These are phyloP conservation scores for Fraxinus excelsior DNA, from an alignment of 257 asterid species.

Conservation along the genomic window DNA sequence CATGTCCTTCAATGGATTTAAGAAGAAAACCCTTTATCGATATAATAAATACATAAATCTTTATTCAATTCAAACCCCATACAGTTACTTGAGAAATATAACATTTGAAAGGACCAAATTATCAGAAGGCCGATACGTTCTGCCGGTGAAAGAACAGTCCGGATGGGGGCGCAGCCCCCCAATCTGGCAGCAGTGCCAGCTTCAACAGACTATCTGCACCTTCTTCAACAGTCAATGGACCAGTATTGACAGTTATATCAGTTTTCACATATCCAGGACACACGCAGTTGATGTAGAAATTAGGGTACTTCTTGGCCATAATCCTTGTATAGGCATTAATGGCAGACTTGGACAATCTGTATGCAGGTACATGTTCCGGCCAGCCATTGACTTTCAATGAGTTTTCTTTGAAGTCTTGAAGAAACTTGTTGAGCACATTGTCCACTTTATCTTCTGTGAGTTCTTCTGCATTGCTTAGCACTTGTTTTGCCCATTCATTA, in stretches of 20 bases:
- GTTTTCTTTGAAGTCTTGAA: constrained; percentile 18
- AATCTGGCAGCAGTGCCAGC: constrained; percentile 22
- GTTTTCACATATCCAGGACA: constrained; percentile 28
- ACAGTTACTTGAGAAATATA: background rate
- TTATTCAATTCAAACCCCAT: background rate
- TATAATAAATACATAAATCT: background rate
- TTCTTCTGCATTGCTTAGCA: constrained; percentile 7
- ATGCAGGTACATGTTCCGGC: constrained; percentile 8
- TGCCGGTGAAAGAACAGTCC: constrained; percentile 2
- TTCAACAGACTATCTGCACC: constrained; percentile 19
- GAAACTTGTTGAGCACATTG: constrained; percentile 17
- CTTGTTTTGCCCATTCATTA: constrained; percentile 20
- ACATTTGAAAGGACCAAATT: background rate
- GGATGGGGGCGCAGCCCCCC: constrained; percentile 18
- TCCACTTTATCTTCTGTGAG: constrained; percentile 30
- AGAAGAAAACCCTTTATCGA: background rate
- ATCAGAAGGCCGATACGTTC: background rate
- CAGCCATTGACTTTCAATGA: constrained; percentile 24
- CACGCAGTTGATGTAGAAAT: constrained; percentile 18
- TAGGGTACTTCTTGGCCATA: constrained; percentile 16
- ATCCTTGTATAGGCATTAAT: constrained; percentile 28
- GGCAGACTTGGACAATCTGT: constrained; percentile 20
- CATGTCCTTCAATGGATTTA: background rate
- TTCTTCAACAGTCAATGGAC: constrained; percentile 2
- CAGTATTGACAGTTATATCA: constrained; percentile 12